Conservation (phyloP, 1,284 basidiomycete species). For the Trichosporon sp. region DNA sequence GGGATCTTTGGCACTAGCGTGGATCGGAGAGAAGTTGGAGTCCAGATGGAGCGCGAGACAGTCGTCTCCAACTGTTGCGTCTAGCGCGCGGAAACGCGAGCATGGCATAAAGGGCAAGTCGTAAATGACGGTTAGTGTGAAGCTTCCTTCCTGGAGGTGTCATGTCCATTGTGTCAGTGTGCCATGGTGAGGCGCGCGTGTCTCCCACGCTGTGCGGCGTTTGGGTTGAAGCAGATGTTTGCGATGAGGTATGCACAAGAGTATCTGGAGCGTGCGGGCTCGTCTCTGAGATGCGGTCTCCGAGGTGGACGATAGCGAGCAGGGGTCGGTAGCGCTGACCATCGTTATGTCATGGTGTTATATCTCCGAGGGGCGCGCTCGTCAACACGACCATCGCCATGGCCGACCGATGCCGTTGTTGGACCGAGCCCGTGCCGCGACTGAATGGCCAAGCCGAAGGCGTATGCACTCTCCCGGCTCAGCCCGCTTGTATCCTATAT, state of each 20-base stretch:
- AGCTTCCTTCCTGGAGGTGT: conserved; percentile 4
- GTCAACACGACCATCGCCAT: not conserved
- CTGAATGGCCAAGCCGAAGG: not conserved
- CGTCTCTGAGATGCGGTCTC: conserved; percentile 6
- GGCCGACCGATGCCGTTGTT: not conserved
- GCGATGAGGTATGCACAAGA: not conserved
- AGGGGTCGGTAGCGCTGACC: not conserved
- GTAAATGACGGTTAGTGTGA: not conserved
- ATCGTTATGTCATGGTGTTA: not conserved
- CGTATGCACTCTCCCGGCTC: conserved; percentile 1
- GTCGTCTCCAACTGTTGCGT: not conserved
- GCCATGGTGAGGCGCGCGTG: not conserved
- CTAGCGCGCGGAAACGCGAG: not conserved
- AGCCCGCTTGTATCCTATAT: not conserved
- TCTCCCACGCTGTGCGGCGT: not conserved
- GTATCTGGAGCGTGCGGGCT: not conserved
- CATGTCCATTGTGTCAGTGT: conserved; percentile 9
- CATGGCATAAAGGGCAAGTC: not conserved
- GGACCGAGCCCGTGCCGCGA: not conserved
- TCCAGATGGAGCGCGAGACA: not conserved
- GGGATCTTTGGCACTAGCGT: too few species aligned
- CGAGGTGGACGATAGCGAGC: not conserved
- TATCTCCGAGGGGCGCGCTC: not conserved
- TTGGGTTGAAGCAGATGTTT: not conserved
- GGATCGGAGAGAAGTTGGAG: too few species aligned